A percentile compares a stretch with the other conserved stretches of the same genome.
These are phyloP conservation scores for Backusella westeae DNA, from an alignment of 192 early-diverging fungal genomes.

Conservation along the genomic window DNA sequence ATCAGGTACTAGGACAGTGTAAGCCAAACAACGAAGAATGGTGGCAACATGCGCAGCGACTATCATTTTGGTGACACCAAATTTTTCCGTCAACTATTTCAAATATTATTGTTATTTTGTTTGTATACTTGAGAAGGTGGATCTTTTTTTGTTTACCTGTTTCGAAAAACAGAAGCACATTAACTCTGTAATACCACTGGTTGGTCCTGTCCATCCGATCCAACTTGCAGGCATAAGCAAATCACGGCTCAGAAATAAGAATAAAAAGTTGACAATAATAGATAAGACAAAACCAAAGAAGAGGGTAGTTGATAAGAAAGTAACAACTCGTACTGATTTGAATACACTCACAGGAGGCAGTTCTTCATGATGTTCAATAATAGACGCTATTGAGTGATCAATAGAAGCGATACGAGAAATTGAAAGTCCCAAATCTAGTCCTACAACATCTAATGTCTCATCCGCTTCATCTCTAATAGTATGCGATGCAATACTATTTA, in stretches of 20 bases:
- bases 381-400: constrained; percentile 13
- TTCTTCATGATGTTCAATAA: background rate
- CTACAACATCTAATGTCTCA: constrained; percentile 20
- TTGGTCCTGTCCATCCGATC: constrained; percentile 38
- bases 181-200: constrained; percentile 34
- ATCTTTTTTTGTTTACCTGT: constrained; percentile 26
- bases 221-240: constrained; percentile 31
- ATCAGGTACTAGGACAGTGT: constrained; percentile 18
- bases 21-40: constrained; percentile 23
- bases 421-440: constrained; percentile 18
- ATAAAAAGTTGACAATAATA: constrained; percentile 34
- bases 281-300: constrained; percentile 32
- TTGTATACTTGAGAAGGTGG: background rate
- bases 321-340: constrained; percentile 19
- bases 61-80: constrained; percentile 29
- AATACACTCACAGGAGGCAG: background rate
- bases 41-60: constrained; percentile 23
- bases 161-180: constrained; percentile 40
- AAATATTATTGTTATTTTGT: background rate
- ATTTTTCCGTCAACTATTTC: constrained; percentile 32
- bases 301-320: constrained; percentile 29
- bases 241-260: constrained; percentile 29
- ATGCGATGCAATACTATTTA: constrained; percentile 11
- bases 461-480: constrained; percentile 22
- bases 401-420: constrained; percentile 16